A percentile compares a stretch with the other conserved stretches of the same genome.
phyloP scores from a whole-genome alignment of 1,284 basidiomycete species.

The Pyrrhoderma noxium region DNA sequence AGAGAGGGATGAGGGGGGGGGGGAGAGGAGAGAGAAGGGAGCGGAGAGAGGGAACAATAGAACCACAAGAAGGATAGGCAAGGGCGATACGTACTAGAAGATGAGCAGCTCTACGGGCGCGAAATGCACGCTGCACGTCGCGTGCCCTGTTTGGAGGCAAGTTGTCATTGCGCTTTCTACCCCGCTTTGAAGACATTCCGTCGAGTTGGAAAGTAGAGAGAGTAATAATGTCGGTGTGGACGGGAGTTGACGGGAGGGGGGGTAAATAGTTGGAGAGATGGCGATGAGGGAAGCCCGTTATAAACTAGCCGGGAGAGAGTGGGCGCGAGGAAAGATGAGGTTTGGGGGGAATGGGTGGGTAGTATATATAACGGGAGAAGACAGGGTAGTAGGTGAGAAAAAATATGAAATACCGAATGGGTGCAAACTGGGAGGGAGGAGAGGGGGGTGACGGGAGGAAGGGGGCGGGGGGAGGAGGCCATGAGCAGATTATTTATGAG shows the following conservation, averaged over 20 bases:
- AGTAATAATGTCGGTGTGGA: constrained; percentile 20
- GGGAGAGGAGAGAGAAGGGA: constrained; percentile 9
- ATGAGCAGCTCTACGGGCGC: constrained; percentile 84
- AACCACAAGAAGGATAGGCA: too few species aligned
- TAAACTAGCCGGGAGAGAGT: too few species aligned
- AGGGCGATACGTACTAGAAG: constrained; percentile 51
- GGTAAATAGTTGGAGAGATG: background rate
- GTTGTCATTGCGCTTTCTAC: constrained; percentile 87
- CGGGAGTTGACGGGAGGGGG: constrained; percentile 19
- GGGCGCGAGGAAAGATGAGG: too few species aligned
- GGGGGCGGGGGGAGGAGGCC: too few species aligned
- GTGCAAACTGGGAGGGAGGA: too few species aligned
- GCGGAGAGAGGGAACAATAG: constrained; percentile 22
- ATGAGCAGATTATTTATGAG: too few species aligned
- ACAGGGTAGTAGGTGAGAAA: too few species aligned
- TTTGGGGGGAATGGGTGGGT: too few species aligned
- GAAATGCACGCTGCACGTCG: constrained; percentile 89
- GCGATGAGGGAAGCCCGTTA: background rate
- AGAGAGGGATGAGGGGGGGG: too few species aligned
- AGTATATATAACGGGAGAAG: too few species aligned
- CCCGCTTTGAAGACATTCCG: constrained; percentile 75
- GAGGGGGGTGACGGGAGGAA: too few species aligned
- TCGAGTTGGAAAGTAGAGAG: constrained; percentile 18
- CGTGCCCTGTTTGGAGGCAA: constrained; percentile 87
- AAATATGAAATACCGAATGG: too few species aligned